Base-by-base conservation (phyloP, 2,329 filamentous ascomycete species). In the Botrytis galanthina region DNA sequence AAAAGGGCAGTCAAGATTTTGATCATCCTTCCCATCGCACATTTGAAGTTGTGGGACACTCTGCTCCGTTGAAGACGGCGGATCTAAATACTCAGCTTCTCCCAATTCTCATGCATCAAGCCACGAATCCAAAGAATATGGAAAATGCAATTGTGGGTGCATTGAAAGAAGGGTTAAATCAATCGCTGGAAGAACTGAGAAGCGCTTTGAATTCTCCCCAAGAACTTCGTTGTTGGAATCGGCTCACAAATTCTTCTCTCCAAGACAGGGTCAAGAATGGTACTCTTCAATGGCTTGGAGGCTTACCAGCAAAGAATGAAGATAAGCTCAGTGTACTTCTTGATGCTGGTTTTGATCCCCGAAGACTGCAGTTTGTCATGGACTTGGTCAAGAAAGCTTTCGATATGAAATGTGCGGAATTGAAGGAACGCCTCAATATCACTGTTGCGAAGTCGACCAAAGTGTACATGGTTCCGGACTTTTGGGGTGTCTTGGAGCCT, bases 401-500 rank as follows among this genome's bases (percentile, higher is more conserved):
- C 57, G 70, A 71, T 14, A 73, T 61, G 1, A 76, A 77, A 69
- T 78, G 78, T 35, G 73, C 78, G 1, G 75, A 78, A 5, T 0
- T 84, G 80, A 87, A 88, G 74, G 80, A 84, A 1, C 88, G 87
- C 73, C 82, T 92, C 71, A 90, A 89, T 66, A 87, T 94, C 67
- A 86, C 84, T 1, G 82, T 94, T 0, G 85, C 86, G 0, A 84
- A 86, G 12, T 92, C 91, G 0, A 88, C 91, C 0, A 89, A 88
- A 63, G 82, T 90, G 0, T 88, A 86, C 74, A 94, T 94, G 82
- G 86, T 93, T 0, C 87, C 91, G 0, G 93, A 95, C 79, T 93
- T 92, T 37, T 82, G 82, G 0, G 86, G 86, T 0, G 82, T 88
- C 0, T 80, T 95, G 0, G 82, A 87, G 68, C 90, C 91, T 57